Conservation (phyloP, 306 rosid genomes). For the Sicyos edulis region DNA sequence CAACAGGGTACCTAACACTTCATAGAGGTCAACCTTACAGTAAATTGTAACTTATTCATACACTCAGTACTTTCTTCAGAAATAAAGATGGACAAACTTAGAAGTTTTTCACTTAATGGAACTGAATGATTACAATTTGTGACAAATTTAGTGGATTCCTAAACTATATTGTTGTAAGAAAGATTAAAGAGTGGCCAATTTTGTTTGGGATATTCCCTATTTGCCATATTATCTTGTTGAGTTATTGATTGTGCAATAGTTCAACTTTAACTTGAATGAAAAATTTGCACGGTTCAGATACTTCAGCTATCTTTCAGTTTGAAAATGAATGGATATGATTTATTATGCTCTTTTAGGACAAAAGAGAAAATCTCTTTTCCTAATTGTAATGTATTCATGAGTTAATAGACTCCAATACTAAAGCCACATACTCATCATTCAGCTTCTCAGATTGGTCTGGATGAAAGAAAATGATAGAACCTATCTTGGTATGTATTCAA, state of each 20-base stretch:
- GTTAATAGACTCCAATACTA: constrained; percentile 18
- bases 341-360: constrained; percentile 15
- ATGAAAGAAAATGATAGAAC: constrained; percentile 5
- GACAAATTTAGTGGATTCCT: background rate
- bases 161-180: too few relatives aligned
- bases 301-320: constrained; percentile 14
- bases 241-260: background rate
- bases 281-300: constrained; percentile 12
- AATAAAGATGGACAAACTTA: background rate
- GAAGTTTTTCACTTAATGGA: background rate
- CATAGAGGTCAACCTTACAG: background rate
- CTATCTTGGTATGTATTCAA: too few relatives aligned
- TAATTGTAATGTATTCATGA: background rate
- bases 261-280: constrained; percentile 1
- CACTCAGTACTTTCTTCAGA: background rate
- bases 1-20: constrained; percentile 4
- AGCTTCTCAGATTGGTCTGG: constrained; percentile 12
- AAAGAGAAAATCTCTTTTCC: constrained; percentile 13
- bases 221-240: constrained; percentile 10
- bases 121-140: background rate
- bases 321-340: constrained; percentile 18
- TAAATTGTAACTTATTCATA: background rate
- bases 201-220: background rate
- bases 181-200: background rate
- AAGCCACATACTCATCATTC: constrained; percentile 8